These are phyloP conservation scores for Aspergillus udagawae DNA, from an alignment of 2,329 filamentous ascomycete genomes.

Conservation along the genomic window DNA sequence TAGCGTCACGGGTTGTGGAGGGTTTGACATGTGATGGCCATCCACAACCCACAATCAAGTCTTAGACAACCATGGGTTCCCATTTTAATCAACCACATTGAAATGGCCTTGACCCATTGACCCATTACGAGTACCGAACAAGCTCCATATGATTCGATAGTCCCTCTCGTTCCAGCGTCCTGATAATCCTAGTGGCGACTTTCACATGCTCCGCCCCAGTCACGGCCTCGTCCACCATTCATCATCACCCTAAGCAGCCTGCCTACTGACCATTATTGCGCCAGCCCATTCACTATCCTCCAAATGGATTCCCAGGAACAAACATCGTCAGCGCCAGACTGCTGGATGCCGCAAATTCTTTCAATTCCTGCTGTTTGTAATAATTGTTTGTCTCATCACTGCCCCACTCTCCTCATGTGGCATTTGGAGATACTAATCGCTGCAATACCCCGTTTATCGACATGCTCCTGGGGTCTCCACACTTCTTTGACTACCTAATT, in stretches of 20 bases:
- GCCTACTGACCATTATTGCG: neutral
- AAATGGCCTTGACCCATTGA: neutral
- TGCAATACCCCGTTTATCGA: neutral
- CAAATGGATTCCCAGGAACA: neutral
- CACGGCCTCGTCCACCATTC: neutral
- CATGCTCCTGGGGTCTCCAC: neutral
- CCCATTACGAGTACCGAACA: neutral
- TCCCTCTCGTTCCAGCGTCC: neutral
- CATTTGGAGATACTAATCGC: neutral
- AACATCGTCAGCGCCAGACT: neutral
- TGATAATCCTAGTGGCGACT: slow-evolving; percentile 8
- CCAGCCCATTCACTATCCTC: neutral
- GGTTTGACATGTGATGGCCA: neutral
- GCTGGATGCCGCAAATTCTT: neutral
- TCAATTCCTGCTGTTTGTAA: neutral
- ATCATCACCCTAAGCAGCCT: neutral
- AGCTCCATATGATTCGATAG: neutral
- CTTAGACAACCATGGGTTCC: neutral
- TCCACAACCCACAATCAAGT: neutral
- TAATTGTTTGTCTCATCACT: neutral
- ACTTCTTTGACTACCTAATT: neutral
- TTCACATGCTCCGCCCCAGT: slow-evolving; percentile 20
- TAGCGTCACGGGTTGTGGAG: neutral
- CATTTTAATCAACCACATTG: neutral
- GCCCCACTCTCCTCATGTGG: neutral